phyloP scores from a whole-genome alignment of 352 stramenopile species.

The Globisporangium spinosum region DNA sequence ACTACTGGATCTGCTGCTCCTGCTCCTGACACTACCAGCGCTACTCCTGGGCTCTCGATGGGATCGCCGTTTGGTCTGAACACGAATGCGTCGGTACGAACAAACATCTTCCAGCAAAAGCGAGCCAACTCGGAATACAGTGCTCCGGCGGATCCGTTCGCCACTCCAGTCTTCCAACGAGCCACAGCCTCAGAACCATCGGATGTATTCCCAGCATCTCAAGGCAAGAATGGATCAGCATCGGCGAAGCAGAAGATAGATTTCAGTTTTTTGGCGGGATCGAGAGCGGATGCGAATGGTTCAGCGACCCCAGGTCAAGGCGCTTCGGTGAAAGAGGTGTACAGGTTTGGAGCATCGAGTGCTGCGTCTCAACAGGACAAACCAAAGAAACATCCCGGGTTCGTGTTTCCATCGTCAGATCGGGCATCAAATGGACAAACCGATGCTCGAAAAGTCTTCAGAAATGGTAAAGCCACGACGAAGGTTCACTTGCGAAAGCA shows the following conservation, averaged over 20 bases:
- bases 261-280: constrained; percentile 17
- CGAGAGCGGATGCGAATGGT: constrained; percentile 8
- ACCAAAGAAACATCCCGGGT: not conserved
- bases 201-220: not conserved
- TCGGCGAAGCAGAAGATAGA: not conserved
- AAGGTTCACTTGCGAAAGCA: not conserved
- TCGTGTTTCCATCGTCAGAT: not conserved
- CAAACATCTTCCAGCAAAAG: constrained; percentile 29
- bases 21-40: not conserved
- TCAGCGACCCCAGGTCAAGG: not conserved
- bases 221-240: not conserved
- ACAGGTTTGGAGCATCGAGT: constrained; percentile 13
- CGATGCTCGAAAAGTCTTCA: not conserved
- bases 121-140: constrained; percentile 23
- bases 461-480: not conserved
- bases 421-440: not conserved
- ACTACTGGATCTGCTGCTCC: constrained; percentile 3
- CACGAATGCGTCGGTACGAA: constrained; percentile 11
- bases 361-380: constrained; percentile 3
- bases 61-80: constrained; percentile 34
- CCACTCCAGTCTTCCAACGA: constrained; percentile 36
- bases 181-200: constrained; percentile 9
- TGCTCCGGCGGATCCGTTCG: constrained; percentile 44
- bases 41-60: constrained; percentile 10
- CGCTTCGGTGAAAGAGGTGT: not conserved